These are phyloP conservation scores for Dactylellina parvicollis DNA, from an alignment of 2,329 filamentous ascomycete genomes.

Conservation along the genomic window DNA sequence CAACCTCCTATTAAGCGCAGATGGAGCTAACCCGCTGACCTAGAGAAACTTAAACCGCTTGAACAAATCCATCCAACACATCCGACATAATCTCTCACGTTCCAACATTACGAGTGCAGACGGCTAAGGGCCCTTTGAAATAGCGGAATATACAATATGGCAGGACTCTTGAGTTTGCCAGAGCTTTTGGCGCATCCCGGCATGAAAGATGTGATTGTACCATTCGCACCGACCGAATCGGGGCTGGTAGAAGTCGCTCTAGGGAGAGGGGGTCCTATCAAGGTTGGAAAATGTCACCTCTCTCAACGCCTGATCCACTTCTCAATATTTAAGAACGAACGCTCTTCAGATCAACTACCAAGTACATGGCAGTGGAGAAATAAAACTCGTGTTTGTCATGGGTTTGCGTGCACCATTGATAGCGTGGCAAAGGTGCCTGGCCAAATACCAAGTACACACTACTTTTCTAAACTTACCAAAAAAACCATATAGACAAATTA, in stretches of 20 bases:
- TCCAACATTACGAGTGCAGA: too few relatives aligned
- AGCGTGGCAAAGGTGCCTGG: slow-evolving; percentile 18
- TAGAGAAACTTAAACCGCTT: too few relatives aligned
- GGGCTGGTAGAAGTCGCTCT: slow-evolving; percentile 36
- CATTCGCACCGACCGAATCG: slow-evolving; percentile 14
- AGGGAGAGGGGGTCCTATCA: slow-evolving; percentile 47
- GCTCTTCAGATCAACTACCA: slow-evolving; percentile 45
- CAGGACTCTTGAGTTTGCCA: slow-evolving; percentile 24
- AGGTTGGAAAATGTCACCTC: slow-evolving; percentile 15
- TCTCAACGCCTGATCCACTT: neutral
- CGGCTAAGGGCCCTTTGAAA: too few relatives aligned
- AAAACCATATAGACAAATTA: slow-evolving; percentile 72
- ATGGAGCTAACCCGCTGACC: too few relatives aligned
- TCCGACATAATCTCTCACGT: too few relatives aligned
- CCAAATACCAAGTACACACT: neutral
- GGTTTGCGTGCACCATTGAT: slow-evolving; percentile 73
- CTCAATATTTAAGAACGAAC: neutral
- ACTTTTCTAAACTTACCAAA: slow-evolving; percentile 63
- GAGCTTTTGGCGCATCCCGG: slow-evolving; percentile 49
- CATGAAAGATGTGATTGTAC: slow-evolving; percentile 47
- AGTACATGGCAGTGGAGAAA: slow-evolving; percentile 45
- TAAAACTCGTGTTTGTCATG: slow-evolving; percentile 70
- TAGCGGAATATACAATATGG: slow-evolving; percentile 2
- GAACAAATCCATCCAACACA: too few relatives aligned
- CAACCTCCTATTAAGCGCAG: too few relatives aligned